phyloP scores from a whole-genome alignment of 2,329 filamentous ascomycete species.

The Mycogone perniciosa region DNA sequence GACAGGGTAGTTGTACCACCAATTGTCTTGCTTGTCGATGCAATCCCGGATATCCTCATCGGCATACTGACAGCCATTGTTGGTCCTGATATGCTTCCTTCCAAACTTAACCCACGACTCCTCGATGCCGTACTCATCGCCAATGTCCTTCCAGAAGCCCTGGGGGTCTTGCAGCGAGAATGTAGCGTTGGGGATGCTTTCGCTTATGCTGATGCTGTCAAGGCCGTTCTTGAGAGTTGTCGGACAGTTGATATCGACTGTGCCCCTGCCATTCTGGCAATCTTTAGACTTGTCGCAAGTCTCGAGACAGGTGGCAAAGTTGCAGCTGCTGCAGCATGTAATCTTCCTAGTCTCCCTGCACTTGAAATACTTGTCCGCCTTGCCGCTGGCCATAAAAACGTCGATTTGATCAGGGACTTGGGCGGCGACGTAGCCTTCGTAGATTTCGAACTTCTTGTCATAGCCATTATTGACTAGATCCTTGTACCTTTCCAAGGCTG shows the following conservation, averaged over 20 bases:
- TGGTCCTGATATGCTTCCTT: neutral
- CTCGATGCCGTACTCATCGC: constrained; percentile 14
- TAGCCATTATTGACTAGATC: constrained; percentile 13
- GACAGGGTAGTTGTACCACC: constrained; percentile 2
- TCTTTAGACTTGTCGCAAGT: constrained; percentile 4
- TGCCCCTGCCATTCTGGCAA: constrained; percentile 6
- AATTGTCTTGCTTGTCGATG: constrained; percentile 3
- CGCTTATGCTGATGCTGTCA: neutral
- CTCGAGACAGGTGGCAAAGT: constrained; percentile 1
- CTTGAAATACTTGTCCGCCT: constrained; percentile 12
- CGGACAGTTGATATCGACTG: constrained; percentile 5
- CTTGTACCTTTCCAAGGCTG: constrained; percentile 12
- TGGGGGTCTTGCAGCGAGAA: constrained; percentile 15
- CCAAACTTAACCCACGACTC: constrained; percentile 14
- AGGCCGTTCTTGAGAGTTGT: constrained; percentile 10
- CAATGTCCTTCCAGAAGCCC: constrained; percentile 16
- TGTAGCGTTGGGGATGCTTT: constrained; percentile 11
- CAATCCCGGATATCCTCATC: constrained; percentile 9
- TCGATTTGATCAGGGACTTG: constrained; percentile 12
- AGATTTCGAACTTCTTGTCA: constrained; percentile 14
- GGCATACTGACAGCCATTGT: constrained; percentile 13
- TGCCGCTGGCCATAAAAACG: constrained; percentile 8
- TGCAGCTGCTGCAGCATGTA: constrained; percentile 11
- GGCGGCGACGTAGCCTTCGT: constrained; percentile 8
- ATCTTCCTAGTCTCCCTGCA: constrained; percentile 6